Evolutionary conservation across 176 grass and related monocot species (phyloP).

Genomic region (Triticum dicoccoides): DNA sequence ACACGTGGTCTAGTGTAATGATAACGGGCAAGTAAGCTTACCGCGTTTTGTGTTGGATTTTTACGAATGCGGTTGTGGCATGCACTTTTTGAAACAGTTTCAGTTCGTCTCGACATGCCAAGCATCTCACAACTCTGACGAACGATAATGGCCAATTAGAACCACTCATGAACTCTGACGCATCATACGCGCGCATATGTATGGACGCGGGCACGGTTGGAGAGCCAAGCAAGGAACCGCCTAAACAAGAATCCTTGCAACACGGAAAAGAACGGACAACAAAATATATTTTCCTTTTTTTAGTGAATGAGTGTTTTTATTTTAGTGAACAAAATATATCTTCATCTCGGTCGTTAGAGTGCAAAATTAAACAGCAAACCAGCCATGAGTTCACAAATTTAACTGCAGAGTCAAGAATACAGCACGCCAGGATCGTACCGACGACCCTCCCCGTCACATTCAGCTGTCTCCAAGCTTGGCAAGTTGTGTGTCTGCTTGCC

Average conservation of each 20-base stretch:
- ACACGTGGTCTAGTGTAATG: too few relatives aligned
- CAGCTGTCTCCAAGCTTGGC: background rate
- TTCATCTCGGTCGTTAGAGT: too few relatives aligned
- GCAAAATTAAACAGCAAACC: too few relatives aligned
- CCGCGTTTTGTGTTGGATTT: background rate
- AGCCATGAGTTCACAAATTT: too few relatives aligned
- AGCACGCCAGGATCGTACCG: background rate
- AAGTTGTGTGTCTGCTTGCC: background rate
- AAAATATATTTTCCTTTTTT: background rate
- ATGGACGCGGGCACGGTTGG: background rate
- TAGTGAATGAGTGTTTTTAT: too few relatives aligned
- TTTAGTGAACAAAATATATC: too few relatives aligned
- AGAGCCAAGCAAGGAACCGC: conserved; percentile 27
- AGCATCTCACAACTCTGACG: background rate
- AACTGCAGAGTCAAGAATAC: background rate
- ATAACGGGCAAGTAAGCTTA: background rate
- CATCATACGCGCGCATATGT: background rate
- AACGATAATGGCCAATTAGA: background rate
- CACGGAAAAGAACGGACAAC: background rate
- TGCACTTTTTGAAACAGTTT: conserved; percentile 11
- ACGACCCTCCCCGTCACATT: background rate
- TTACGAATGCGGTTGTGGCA: background rate
- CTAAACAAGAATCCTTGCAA: background rate
- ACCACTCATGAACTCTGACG: background rate
- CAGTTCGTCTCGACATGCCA: conserved; percentile 12